These are phyloP conservation scores for Chalciporus sphaerocephalus DNA, from an alignment of 768 basidiomycete species.

Conservation along the genomic window DNA sequence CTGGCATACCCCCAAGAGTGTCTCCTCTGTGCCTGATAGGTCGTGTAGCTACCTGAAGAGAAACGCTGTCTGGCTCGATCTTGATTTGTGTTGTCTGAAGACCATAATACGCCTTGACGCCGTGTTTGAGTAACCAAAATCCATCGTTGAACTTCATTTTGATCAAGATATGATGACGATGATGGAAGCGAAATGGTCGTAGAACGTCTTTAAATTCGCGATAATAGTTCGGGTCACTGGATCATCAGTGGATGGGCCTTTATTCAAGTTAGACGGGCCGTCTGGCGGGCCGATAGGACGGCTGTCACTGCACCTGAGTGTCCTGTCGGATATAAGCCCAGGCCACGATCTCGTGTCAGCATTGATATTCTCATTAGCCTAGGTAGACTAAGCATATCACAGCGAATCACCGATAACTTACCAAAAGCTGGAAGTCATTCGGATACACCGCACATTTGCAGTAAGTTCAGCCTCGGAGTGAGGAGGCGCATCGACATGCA, in stretches of 20 bases:
- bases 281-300: neutral
- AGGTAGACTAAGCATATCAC: too few species aligned
- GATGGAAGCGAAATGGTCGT: neutral
- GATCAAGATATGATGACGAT: neutral
- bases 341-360: too few species aligned
- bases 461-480: too few species aligned
- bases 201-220: neutral
- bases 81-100: conserved; percentile 54
- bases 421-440: too few species aligned
- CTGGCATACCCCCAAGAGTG: conserved; percentile 49
- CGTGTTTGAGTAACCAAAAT: conserved; percentile 63
- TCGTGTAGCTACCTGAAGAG: conserved; percentile 57
- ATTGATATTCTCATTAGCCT: too few species aligned
- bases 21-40: conserved; percentile 61
- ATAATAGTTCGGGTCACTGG: too few species aligned
- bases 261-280: neutral
- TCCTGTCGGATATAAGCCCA: too few species aligned
- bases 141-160: conserved; percentile 72
- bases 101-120: conserved; percentile 56
- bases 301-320: too few species aligned
- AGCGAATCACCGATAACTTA: too few species aligned
- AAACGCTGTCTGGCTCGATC: conserved; percentile 43
- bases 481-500: conserved; percentile 14
- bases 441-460: too few species aligned
- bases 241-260: too few species aligned